Evolutionary conservation across 78 protist species (phyloP).

Genomic region (Fonticula alba): DNA sequence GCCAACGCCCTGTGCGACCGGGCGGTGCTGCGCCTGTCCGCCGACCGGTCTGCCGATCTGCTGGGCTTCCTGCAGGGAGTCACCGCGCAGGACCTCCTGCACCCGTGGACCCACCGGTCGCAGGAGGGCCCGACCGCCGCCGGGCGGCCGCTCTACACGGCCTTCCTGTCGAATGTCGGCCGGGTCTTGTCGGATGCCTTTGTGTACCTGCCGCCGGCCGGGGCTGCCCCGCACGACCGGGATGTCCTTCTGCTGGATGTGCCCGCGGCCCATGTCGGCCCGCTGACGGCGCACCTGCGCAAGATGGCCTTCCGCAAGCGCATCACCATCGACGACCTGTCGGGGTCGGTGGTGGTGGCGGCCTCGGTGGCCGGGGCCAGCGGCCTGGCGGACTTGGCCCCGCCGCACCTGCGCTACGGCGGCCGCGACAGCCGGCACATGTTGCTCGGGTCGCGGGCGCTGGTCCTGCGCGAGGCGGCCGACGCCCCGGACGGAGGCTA

Average conservation of each 20-base stretch:
- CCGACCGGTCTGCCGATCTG: not conserved
- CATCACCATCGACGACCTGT: not conserved
- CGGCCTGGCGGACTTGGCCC: no score
- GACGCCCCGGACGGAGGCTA: not conserved
- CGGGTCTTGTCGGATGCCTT: conserved; percentile 4
- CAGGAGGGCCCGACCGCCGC: not conserved
- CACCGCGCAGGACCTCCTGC: not conserved
- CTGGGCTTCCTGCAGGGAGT: not conserved
- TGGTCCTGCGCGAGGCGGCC: not conserved
- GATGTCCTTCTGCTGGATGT: not conserved
- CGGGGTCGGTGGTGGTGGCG: not conserved
- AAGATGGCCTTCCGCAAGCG: not conserved
- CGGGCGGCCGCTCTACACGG: not conserved
- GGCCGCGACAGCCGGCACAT: not conserved
- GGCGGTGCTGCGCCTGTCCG: not conserved
- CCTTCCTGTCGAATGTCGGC: not conserved
- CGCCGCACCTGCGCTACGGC: not conserved
- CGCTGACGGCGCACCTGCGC: not conserved
- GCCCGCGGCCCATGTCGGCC: not conserved
- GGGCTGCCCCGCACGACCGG: not conserved
- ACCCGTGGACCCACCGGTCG: not conserved
- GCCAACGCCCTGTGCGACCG: no score
- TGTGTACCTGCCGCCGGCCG: not conserved
- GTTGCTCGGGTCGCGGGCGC: not conserved
- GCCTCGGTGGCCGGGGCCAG: not conserved